Conservation (phyloP, 192 early-diverging fungal genomes). For the Pilaira anomala region DNA sequence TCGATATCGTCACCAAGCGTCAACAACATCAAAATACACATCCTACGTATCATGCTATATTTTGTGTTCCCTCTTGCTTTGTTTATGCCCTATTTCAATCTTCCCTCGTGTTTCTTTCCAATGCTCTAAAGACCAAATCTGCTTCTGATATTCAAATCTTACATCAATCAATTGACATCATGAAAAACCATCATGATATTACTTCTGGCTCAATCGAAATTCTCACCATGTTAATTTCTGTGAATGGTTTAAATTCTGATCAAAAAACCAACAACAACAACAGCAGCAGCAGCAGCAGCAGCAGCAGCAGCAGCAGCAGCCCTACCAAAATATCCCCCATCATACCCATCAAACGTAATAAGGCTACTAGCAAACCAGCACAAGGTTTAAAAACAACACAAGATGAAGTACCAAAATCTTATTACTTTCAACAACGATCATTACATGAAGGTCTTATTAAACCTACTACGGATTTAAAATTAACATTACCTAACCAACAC, state of each 20-base stretch:
- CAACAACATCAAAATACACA: not conserved
- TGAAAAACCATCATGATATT: not conserved
- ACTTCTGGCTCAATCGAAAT: constrained; percentile 17
- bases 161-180: constrained; percentile 7
- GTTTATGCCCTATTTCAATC: constrained; percentile 20
- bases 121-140: not conserved
- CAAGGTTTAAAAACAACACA: constrained; percentile 1
- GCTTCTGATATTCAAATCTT: not conserved
- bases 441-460: constrained; percentile 19
- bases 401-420: constrained; percentile 6
- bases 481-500: not conserved
- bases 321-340: not conserved
- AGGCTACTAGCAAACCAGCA: no score
- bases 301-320: not conserved
- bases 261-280: not conserved
- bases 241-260: constrained; percentile 3
- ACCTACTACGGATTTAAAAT: constrained; percentile 14
- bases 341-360: not conserved
- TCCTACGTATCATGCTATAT: not conserved
- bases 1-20: not conserved
- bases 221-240: constrained; percentile 6
- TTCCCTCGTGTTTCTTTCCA: constrained; percentile 16
- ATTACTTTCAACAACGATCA: constrained; percentile 20
- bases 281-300: not conserved
- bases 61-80: constrained; percentile 3